Percentiles rank a stretch among this genome's conserved stretches.
These are phyloP conservation scores for Abortiporus biennis DNA, from an alignment of 1,284 basidiomycete genomes.

Conservation along the genomic window DNA sequence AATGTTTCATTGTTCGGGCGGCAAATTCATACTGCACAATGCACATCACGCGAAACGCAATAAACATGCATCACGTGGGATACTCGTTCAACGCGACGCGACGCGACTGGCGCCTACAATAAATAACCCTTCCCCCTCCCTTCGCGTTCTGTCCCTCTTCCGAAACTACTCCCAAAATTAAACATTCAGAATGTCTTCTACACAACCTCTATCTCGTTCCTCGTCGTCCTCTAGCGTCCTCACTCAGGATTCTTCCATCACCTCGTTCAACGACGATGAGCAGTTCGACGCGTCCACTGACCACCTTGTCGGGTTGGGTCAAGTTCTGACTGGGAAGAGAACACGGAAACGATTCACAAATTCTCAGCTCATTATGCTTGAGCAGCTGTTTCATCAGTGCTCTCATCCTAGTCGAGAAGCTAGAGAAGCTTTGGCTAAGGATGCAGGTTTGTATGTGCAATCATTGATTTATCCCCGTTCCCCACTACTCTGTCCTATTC, in stretches of 20 bases:
- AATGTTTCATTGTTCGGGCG: no score
- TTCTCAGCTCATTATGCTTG: constrained; percentile 63
- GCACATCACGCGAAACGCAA: no score
- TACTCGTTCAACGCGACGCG: no score
- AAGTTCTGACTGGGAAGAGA: constrained; percentile 27
- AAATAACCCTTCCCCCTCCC: background rate
- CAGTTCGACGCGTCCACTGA: constrained; percentile 3
- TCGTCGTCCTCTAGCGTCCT: constrained; percentile 22
- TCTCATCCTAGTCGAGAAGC: constrained; percentile 69
- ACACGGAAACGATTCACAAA: constrained; percentile 67
- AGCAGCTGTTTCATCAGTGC: constrained; percentile 61
- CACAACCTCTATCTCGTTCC: constrained; percentile 18
- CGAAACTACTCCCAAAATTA: no score
- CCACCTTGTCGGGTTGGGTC: constrained; percentile 12
- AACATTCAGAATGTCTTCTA: background rate
- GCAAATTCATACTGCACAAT: no score
- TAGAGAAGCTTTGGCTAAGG: constrained; percentile 53
- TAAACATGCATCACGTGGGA: no score
- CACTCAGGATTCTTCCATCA: constrained; percentile 16
- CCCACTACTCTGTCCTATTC: constrained; percentile 12
- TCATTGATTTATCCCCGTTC: constrained; percentile 9
- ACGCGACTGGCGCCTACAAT: no score
- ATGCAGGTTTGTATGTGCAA: constrained; percentile 53
- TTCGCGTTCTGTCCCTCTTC: background rate
- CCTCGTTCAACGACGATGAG: constrained; percentile 9